phyloP scores from a whole-genome alignment of 257 asterid genomes.

The Petunia axillaris region DNA sequence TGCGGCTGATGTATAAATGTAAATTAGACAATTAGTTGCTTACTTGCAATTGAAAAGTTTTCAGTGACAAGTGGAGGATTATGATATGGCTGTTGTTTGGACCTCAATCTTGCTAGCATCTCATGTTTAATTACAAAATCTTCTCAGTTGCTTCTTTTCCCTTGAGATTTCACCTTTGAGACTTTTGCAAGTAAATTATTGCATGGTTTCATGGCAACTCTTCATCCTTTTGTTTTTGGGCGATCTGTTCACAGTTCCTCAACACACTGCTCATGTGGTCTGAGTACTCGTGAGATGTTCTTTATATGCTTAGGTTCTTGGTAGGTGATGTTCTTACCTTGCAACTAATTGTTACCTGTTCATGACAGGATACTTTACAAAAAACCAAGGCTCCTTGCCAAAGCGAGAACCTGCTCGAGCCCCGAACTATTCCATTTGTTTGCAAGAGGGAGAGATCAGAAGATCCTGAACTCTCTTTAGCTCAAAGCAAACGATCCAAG shows the following conservation, averaged over 20 bases:
- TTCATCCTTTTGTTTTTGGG: not conserved
- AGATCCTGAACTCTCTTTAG: conserved; percentile 70
- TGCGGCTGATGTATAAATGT: not conserved
- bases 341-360: not conserved
- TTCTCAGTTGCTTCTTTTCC: not conserved
- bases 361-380: conserved; percentile 45
- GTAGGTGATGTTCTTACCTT: not conserved
- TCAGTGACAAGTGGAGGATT: not conserved
- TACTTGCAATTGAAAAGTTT: not conserved
- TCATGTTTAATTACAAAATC: not conserved
- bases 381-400: conserved; percentile 62
- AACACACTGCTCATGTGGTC: not conserved
- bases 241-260: not conserved
- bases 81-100: not conserved
- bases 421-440: conserved; percentile 49
- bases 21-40: not conserved
- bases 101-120: not conserved
- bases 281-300: not conserved
- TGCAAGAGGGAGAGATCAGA: conserved; percentile 88
- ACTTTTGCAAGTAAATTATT: not conserved
- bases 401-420: conserved; percentile 40
- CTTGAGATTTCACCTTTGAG: not conserved
- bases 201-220: not conserved
- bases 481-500: conserved; percentile 69
- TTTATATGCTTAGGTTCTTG: not conserved